Base-by-base conservation (phyloP, 805 yeast genomes). In the Wickerhamiella sergipiensis region DNA sequence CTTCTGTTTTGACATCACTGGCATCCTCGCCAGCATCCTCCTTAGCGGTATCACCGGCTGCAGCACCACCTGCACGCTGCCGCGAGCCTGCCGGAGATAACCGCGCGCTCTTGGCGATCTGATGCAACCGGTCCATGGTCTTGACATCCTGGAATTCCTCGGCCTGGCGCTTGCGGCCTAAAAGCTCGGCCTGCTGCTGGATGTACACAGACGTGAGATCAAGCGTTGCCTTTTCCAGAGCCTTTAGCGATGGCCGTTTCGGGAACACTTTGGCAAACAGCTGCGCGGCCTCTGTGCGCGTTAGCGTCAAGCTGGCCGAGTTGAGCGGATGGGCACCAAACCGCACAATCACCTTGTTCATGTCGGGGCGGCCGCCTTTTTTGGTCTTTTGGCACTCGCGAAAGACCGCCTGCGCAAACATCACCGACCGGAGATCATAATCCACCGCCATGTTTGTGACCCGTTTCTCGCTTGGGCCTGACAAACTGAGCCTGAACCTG, bases 351-450 rank as follows among this genome's bases (percentile, higher is more conserved):
- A 45, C 47, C 18, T 29, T 17, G 6, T n/a, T 19, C 22, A 45
- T n/a, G 17, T 45, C 47, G 3, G 47, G 47, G 6, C 47, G 6
- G 46, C 46, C 46, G 6, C 46, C 39, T n/a, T 26, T 24, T 26
- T 45, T 45, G 15, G 21, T n/a, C 31, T 45, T 26, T 29, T 45
- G 38, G 9, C 21, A n/a, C n/a, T 26, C 47, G 3, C 39, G 36
- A 10, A 26, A 23, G 8, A 29, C 39, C 24, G 29, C 18, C n/a
- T 45, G 47, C 6, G 47, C 47, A 29, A 45, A 45, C 31, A 45
- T 13, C 13, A 45, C 23, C 9, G 47, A 18, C n/a, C 31, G 29
- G 17, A 45, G 24, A 13, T 45, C 47, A 36, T 17, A 36, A 9
- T 36, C 40, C 19, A 36, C 40, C 3, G 40, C 40, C 40, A 36